Conservation (phyloP, 192 early-diverging fungal species). For the Coemansia sp. region DNA sequence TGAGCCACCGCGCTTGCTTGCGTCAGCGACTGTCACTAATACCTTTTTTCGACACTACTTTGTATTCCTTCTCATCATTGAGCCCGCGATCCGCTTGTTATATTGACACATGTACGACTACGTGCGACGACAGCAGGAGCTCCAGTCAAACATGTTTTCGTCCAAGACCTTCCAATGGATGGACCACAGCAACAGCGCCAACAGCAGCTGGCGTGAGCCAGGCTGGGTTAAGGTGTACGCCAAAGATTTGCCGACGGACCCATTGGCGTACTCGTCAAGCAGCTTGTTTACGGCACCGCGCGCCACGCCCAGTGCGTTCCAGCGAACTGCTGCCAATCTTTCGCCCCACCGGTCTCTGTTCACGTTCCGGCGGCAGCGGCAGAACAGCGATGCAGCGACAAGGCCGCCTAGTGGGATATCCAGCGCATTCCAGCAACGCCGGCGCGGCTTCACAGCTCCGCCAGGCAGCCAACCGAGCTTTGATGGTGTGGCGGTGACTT, state of each 20-base stretch:
- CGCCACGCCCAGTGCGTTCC: constrained; percentile 21
- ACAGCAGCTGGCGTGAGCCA: constrained; percentile 25
- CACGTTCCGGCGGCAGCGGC: constrained; percentile 39
- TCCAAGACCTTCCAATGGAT: constrained; percentile 56
- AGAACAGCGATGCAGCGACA: constrained; percentile 38
- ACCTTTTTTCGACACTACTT: neutral
- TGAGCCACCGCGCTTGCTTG: neutral
- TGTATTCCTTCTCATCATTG: neutral
- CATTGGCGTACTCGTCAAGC: constrained; percentile 47
- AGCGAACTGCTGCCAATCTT: constrained; percentile 37
- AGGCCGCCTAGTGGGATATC: constrained; percentile 42
- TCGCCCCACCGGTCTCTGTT: constrained; percentile 37
- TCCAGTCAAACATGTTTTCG: constrained; percentile 41
- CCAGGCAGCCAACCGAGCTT: constrained; percentile 25
- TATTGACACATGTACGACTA: constrained; percentile 47
- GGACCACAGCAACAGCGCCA: constrained; percentile 14
- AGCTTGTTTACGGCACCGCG: constrained; percentile 33
- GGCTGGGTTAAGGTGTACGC: constrained; percentile 43
- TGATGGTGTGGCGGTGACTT: neutral
- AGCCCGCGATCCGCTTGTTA: neutral
- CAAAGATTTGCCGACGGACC: constrained; percentile 25
- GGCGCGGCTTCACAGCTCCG: constrained; percentile 47
- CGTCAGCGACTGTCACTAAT: neutral
- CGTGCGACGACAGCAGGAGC: constrained; percentile 56
- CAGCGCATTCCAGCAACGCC: constrained; percentile 28